phyloP scores from a whole-genome alignment of 116 monocot genomes.

The Trichopus zeylanicus region DNA sequence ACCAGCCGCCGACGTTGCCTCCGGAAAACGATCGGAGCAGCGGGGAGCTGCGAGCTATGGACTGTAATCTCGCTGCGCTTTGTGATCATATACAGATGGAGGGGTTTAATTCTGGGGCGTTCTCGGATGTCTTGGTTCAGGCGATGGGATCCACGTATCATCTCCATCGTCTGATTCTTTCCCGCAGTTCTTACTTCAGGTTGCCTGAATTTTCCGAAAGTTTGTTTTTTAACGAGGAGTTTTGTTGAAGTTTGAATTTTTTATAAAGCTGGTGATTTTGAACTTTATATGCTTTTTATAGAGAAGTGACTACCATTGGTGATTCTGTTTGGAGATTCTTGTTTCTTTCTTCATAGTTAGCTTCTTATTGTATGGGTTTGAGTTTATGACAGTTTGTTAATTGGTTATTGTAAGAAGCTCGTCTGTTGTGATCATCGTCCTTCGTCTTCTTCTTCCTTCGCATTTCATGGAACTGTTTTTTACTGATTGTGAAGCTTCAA shows the following conservation, averaged over 20 bases:
- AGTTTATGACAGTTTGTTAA: too few species aligned
- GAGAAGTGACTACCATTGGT: not conserved
- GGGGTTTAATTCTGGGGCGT: conserved; percentile 74
- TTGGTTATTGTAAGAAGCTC: too few species aligned
- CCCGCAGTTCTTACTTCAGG: conserved; percentile 95
- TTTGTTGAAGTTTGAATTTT: not conserved
- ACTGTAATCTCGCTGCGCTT: conserved; percentile 77
- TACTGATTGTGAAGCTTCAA: too few species aligned
- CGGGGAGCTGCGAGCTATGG: conserved; percentile 52
- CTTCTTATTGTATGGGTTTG: not conserved
- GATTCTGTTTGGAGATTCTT: not conserved
- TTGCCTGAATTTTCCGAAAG: not conserved
- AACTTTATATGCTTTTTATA: not conserved
- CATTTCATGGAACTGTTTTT: too few species aligned
- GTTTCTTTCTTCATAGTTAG: not conserved
- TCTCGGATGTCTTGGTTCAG: conserved; percentile 75
- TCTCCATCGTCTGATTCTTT: conserved; percentile 94
- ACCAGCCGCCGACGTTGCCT: conserved; percentile 16
- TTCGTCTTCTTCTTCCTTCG: not conserved
- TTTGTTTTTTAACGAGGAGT: not conserved
- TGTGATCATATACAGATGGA: conserved; percentile 91
- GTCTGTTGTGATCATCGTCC: too few species aligned
- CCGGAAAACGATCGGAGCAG: conserved; percentile 40
- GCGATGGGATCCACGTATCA: conserved; percentile 79
- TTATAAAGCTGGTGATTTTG: not conserved